A percentile compares a stretch with the other conserved stretches of the same genome.
Evolutionary conservation across 2,329 filamentous ascomycete genomes (phyloP).

Genomic region (Alternaria consortialis): DNA sequence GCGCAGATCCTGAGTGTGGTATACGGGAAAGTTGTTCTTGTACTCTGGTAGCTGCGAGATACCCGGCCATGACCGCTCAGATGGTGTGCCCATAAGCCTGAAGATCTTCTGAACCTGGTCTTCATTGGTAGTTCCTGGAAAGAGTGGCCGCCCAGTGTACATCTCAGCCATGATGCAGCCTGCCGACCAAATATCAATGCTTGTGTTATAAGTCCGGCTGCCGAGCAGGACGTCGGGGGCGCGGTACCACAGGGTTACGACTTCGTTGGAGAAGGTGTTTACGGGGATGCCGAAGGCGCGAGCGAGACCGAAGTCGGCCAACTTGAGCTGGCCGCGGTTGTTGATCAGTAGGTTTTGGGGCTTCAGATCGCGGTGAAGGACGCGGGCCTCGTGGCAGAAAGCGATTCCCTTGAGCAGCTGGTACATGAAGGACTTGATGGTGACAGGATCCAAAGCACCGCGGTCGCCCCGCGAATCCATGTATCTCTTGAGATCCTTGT

Average conservation of each 20-base stretch:
- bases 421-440: slow-evolving; percentile 99
- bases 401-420: slow-evolving; percentile 95
- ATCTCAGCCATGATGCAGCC: slow-evolving; percentile 99
- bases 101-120: slow-evolving; percentile 98
- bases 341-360: slow-evolving; percentile 97
- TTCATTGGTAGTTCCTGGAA: slow-evolving; percentile 97
- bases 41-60: slow-evolving; percentile 98
- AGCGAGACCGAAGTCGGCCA: slow-evolving; percentile 93
- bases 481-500: slow-evolving; percentile 97
- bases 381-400: slow-evolving; percentile 97
- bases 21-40: slow-evolving; percentile 93
- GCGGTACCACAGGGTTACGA: slow-evolving; percentile 97
- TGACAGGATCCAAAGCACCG: slow-evolving; percentile 84
- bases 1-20: slow-evolving; percentile 88
- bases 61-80: slow-evolving; percentile 93
- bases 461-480: slow-evolving; percentile 95
- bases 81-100: slow-evolving; percentile 97
- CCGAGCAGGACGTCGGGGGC: slow-evolving; percentile 95
- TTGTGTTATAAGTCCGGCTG: slow-evolving; percentile 97
- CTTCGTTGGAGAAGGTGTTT: slow-evolving; percentile 98
- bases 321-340: slow-evolving; percentile 85
- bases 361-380: slow-evolving; percentile 94
- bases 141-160: slow-evolving; percentile 94
- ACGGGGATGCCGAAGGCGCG: slow-evolving; percentile 96
- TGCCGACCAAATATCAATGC: slow-evolving; percentile 98